These are phyloP conservation scores for Schwanniomyces yamadae DNA, from an alignment of 805 yeast species.

Conservation along the genomic window DNA sequence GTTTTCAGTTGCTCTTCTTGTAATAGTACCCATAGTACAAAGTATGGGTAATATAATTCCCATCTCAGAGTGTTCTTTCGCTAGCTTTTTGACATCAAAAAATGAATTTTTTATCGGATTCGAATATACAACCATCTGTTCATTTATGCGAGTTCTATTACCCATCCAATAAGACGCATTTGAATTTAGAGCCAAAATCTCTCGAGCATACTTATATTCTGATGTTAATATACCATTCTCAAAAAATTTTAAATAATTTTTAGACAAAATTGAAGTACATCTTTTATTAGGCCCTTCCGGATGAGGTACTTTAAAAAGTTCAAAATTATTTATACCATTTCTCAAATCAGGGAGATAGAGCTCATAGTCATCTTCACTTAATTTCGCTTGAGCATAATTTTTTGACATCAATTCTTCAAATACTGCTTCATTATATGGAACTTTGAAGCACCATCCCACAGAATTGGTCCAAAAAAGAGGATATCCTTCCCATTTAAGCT, in stretches of 20 bases:
- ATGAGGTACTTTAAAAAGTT: slow-evolving; percentile 77
- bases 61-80: slow-evolving; percentile 27
- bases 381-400: slow-evolving; percentile 35
- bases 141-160: slow-evolving; percentile 76
- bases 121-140: slow-evolving; percentile 78
- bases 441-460: slow-evolving; percentile 88
- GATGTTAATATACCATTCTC: slow-evolving; percentile 75
- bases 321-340: slow-evolving; percentile 25
- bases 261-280: slow-evolving; percentile 76
- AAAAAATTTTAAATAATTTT: slow-evolving; percentile 66
- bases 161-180: slow-evolving; percentile 92
- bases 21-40: slow-evolving; percentile 93
- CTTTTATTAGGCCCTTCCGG: slow-evolving; percentile 76
- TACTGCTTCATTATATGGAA: slow-evolving; percentile 37
- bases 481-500: slow-evolving; percentile 78
- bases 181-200: slow-evolving; percentile 75
- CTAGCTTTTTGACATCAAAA: slow-evolving; percentile 23
- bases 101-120: slow-evolving; percentile 22
- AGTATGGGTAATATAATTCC: slow-evolving; percentile 84
- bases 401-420: slow-evolving; percentile 31
- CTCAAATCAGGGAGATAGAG: slow-evolving; percentile 21
- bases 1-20: slow-evolving; percentile 93
- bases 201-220: slow-evolving; percentile 66
- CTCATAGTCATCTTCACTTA: slow-evolving; percentile 29
- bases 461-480: slow-evolving; percentile 80